A percentile compares a stretch with the other conserved stretches of the same genome.
These are phyloP conservation scores for Lachnellula hyalina DNA, from an alignment of 2,329 filamentous ascomycete genomes.

Conservation along the genomic window DNA sequence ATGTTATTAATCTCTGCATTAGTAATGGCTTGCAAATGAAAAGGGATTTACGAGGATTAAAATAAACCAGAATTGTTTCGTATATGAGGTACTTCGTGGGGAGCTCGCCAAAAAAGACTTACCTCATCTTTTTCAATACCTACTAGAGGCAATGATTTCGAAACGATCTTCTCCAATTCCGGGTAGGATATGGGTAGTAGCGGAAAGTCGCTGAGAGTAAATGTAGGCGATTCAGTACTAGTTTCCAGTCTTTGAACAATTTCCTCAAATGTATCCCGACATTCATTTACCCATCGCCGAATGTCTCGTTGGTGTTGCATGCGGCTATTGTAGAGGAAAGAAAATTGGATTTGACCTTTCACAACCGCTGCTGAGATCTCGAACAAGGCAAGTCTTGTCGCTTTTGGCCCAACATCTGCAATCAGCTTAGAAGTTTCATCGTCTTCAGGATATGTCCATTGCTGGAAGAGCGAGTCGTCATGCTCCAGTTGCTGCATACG, in stretches of 20 bases:
- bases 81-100: too few relatives aligned
- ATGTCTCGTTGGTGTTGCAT: slow-evolving; percentile 11
- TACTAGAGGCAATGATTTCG: slow-evolving; percentile 1
- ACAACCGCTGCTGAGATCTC: slow-evolving; percentile 12
- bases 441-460: slow-evolving; percentile 1
- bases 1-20: not conserved
- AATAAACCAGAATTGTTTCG: too few relatives aligned
- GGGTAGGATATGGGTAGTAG: not conserved
- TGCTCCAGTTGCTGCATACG: slow-evolving; percentile 40
- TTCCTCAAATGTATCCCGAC: slow-evolving; percentile 15
- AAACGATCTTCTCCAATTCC: slow-evolving; percentile 1
- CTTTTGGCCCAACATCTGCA: slow-evolving; percentile 7
- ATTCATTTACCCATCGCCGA: slow-evolving; percentile 5
- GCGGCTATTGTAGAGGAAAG: slow-evolving; percentile 7
- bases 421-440: slow-evolving; percentile 4
- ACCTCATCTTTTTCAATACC: not conserved
- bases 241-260: not conserved
- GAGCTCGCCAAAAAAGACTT: not conserved
- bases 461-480: slow-evolving; percentile 29
- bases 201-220: slow-evolving; percentile 10
- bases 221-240: not conserved
- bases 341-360: slow-evolving; percentile 9
- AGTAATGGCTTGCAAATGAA: not conserved
- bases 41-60: too few relatives aligned
- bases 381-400: slow-evolving; percentile 5